Percentiles rank a stretch among this genome's conserved stretches.
Evolutionary conservation across 108 stramenopile species (phyloP).

Genomic region (Fragilaria crotonensis): DNA sequence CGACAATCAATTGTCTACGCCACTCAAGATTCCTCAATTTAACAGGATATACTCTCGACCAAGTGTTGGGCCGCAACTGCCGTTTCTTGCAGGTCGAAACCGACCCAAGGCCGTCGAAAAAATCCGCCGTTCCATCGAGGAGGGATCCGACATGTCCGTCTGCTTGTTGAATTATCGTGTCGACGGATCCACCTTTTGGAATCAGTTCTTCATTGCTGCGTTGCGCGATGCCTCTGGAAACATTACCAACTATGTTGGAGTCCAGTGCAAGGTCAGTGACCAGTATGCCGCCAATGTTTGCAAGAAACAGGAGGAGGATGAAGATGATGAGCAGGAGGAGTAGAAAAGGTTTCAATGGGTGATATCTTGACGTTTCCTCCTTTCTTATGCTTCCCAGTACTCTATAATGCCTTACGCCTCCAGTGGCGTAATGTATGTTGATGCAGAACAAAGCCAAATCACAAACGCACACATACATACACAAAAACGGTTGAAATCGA

Average conservation of each 20-base stretch:
- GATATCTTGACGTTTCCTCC: too few species aligned
- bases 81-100: conserved; percentile 94
- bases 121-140: conserved; percentile 86
- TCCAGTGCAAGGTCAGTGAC: conserved; percentile 91
- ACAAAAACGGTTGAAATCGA: too few species aligned
- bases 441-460: too few species aligned
- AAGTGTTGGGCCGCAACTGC: conserved; percentile 94
- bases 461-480: too few species aligned
- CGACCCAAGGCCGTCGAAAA: conserved; percentile 94
- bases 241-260: conserved; percentile 97
- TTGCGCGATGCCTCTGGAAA: conserved; percentile 83
- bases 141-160: conserved; percentile 85
- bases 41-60: conserved; percentile 89
- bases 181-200: conserved; percentile 97
- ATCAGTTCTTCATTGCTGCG: conserved; percentile 95
- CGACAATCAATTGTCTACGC: conserved; percentile 94
- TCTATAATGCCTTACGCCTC: too few species aligned
- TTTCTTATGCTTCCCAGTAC: too few species aligned
- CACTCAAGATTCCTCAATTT: conserved; percentile 85
- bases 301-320: conserved; percentile 76
- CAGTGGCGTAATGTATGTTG: too few species aligned
- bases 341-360: too few species aligned
- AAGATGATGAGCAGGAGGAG: conserved; percentile 6
- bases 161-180: conserved; percentile 95
- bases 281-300: conserved; percentile 83